Evolutionary conservation across 1,139 yeast species (phyloP), one percentile per base, ranked within the genome.

Genomic region (Blastobotrys arbuscula): DNA sequence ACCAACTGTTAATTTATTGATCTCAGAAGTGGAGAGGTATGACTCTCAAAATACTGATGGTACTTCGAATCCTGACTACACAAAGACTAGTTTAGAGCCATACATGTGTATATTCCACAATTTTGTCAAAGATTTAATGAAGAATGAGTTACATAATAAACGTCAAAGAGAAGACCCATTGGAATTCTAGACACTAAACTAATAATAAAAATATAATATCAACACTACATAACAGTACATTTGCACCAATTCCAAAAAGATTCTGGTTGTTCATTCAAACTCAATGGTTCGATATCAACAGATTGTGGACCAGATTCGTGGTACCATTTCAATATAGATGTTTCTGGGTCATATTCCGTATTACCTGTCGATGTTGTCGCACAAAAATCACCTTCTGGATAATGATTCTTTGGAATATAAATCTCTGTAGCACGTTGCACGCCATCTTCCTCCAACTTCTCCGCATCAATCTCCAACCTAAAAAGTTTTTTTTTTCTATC

Each of bases 391-490:
- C 72, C 70, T 45, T 69, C 49, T 64, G 70, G 79, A 57, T 74
- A 87, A 61, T 86, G 95, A 73, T 80, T 74, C 30, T 72, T 72
- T 0, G 96, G 96, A 20, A 86, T 65, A 59, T 73, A 84, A 2
- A 88, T 76, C 38, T 77, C 68, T 0, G 90, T 82, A 0, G 57
- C 41, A 1, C 52, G 47, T 31, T 53, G 55, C 21, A 31, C 40
- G 13, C 50, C 45, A 15, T 50, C 47, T 21, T 38, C 43, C 12
- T 51, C 47, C 1, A 58, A 50, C 3, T 58, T 59, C 5, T 52
- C 50, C 16, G 65, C 57, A 12, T 51, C 55, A 23, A 86, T 62
- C 5, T 74, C 72, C 45, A 86, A 65, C 0, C 68, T 61, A 58
- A 78, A 85, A 36, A 65, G 66, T n/a, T 68, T 68, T 1, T 67